Base-by-base conservation (phyloP, 306 rosid species). In the Castanea sativa region DNA sequence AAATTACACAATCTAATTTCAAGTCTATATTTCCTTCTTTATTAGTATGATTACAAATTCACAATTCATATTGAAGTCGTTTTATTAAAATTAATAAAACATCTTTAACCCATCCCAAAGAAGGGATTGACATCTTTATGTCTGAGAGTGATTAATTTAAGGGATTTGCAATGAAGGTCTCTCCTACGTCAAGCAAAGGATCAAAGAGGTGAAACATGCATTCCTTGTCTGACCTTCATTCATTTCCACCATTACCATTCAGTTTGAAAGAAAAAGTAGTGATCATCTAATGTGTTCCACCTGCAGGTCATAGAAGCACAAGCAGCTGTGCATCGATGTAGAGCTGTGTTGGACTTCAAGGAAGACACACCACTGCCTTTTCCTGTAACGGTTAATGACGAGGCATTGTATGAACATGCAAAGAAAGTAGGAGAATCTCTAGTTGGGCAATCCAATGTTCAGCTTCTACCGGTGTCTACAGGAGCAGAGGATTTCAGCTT, bases 401-500 rank as follows among this genome's bases (percentile, higher is more conserved):
- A 76, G 63, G 84, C 56, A 19, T 11, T 89, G 80, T 85, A 80
- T 60, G 78, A 83, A 29, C 85, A 89, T 15, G 82, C 65, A 43
- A 85, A 85, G 80, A 76, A 57, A 7, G 90, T 89, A 1, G 91
- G 83, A 8, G 85, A 84, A 69, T 63, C 69, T 65, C 78, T 89
- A 59, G 74, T 83, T 16, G 89, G 92, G 35, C 73, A 85, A 51
- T 41, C 69, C 49, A 87, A 83, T n/a, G 90, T 89, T 71, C 77
- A 71, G 52, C 76, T 89, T 38, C 43, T 82, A 43, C 83, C 88
- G 0, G 3, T 73, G 80, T 75, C 43, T 29, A 73, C 81, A 83
- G 88, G 78, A 78, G 77, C 88, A 4, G 89, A 85, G 73, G 90
- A 89, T 53, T 86, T 89, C 59, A 79, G 92, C 75, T 84, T 86